Conservation (phyloP, 305 asterid genomes). For the Fraxinus velutina region DNA sequence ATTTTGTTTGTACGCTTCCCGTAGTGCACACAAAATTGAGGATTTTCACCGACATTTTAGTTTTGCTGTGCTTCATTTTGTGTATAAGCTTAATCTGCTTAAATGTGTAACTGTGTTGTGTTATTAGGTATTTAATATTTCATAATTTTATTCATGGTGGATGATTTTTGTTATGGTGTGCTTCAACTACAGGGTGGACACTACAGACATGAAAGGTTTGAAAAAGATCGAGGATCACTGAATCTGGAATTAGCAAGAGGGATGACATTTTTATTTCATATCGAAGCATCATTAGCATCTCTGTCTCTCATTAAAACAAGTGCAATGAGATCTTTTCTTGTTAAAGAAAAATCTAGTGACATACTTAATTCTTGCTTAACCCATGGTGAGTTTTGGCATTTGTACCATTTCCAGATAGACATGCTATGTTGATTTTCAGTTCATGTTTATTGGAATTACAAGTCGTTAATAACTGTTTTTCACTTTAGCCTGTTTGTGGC, state of each 20-base stretch:
- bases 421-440: not conserved
- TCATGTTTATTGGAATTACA: not conserved
- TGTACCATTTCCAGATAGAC: not conserved
- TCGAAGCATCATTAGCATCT: conserved; percentile 17
- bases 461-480: not conserved
- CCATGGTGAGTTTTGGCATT: not conserved
- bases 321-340: not conserved
- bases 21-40: not conserved
- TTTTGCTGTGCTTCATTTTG: not conserved
- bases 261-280: not conserved
- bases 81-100: not conserved
- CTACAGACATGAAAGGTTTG: conserved; percentile 94
- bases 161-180: not conserved
- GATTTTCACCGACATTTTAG: not conserved
- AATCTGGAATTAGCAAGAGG: conserved; percentile 22
- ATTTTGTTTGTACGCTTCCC: not conserved
- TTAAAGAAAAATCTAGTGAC: not conserved
- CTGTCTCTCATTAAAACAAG: not conserved
- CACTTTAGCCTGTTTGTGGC: not conserved
- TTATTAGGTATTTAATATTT: not conserved
- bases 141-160: not conserved
- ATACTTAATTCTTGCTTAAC: not conserved
- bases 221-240: conserved; percentile 89
- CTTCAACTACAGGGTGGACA: conserved; percentile 60
- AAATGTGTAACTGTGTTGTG: not conserved